These are phyloP conservation scores for Gaeumannomyces sp. DNA, from an alignment of 2,329 filamentous ascomycete species.

Conservation along the genomic window DNA sequence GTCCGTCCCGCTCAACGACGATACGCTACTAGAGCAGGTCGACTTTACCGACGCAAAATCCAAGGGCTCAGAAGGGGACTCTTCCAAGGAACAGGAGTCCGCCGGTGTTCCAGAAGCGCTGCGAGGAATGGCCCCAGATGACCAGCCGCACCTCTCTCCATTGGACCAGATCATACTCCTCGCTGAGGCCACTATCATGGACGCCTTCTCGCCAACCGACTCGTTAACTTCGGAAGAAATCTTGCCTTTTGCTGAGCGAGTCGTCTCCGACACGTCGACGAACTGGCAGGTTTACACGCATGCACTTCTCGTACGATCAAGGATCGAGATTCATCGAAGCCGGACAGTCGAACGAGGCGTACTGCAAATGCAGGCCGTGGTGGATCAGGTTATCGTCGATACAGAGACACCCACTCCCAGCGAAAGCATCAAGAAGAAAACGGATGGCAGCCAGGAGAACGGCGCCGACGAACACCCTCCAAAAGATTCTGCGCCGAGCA, in stretches of 20 bases:
- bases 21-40: slow-evolving; percentile 85
- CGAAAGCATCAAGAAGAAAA: slow-evolving; percentile 15
- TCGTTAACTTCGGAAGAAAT: slow-evolving; percentile 90
- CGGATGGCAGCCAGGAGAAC: slow-evolving; percentile 5
- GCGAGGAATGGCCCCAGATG: slow-evolving; percentile 61
- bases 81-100: slow-evolving; percentile 14
- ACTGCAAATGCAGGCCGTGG: slow-evolving; percentile 87
- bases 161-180: slow-evolving; percentile 88
- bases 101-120: slow-evolving; percentile 54
- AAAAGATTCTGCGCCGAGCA: slow-evolving; percentile 32
- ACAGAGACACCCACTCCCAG: slow-evolving; percentile 43
- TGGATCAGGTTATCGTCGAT: slow-evolving; percentile 90
- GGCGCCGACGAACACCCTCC: slow-evolving; percentile 16
- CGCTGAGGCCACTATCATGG: slow-evolving; percentile 81
- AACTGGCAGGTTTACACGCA: slow-evolving; percentile 99
- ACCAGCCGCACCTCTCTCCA: slow-evolving; percentile 75
- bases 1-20: slow-evolving; percentile 77
- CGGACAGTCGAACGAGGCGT: slow-evolving; percentile 85
- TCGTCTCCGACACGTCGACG: slow-evolving; percentile 79
- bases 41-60: slow-evolving; percentile 53
- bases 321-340: slow-evolving; percentile 82
- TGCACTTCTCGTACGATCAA: slow-evolving; percentile 78
- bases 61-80: slow-evolving; percentile 2
- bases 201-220: slow-evolving; percentile 76
- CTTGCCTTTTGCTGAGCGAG: slow-evolving; percentile 80